These are phyloP conservation scores for Pestalotiopsis sp. DNA, from an alignment of 2,329 filamentous ascomycete species.

Conservation along the genomic window DNA sequence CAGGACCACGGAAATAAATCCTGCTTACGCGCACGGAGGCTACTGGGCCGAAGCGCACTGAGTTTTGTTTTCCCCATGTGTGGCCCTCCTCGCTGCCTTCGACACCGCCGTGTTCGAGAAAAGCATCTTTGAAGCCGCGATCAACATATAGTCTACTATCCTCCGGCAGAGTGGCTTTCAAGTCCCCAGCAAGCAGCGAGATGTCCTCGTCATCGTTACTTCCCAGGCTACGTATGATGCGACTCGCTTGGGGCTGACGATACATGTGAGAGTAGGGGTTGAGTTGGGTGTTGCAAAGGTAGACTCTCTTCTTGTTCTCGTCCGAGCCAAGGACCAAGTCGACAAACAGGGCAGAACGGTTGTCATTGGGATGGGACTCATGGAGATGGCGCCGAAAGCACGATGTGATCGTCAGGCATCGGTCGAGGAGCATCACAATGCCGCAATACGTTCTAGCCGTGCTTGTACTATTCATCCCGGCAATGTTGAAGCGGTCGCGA, in stretches of 20 bases:
- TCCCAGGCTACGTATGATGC: conserved; percentile 21
- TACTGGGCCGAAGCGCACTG: conserved; percentile 39
- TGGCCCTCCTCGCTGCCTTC: conserved; percentile 49
- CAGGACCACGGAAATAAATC: conserved; percentile 42
- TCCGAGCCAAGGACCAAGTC: conserved; percentile 36
- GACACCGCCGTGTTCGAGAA: conserved; percentile 47
- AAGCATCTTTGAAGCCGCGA: conserved; percentile 51
- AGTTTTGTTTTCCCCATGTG: conserved; percentile 58
- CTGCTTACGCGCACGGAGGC: conserved; percentile 55
- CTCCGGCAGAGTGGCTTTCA: conserved; percentile 57
- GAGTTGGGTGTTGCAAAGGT: conserved; percentile 30
- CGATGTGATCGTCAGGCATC: conserved; percentile 36
- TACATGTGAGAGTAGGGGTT: conserved; percentile 27
- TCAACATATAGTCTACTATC: conserved; percentile 47
- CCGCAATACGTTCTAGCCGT: conserved; percentile 50
- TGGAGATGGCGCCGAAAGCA: conserved; percentile 47
- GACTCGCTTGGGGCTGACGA: conserved; percentile 21
- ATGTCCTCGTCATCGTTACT: conserved; percentile 31
- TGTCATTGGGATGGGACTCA: conserved; percentile 45
- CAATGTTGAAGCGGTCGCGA: conserved; percentile 44
- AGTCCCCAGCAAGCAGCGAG: conserved; percentile 51
- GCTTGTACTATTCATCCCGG: conserved; percentile 39
- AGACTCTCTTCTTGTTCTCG: conserved; percentile 13
- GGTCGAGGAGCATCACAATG: conserved; percentile 52
- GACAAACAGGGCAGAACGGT: conserved; percentile 53